These are phyloP conservation scores for Boletus vinaceobasis DNA, from an alignment of 768 basidiomycete genomes.

Conservation along the genomic window DNA sequence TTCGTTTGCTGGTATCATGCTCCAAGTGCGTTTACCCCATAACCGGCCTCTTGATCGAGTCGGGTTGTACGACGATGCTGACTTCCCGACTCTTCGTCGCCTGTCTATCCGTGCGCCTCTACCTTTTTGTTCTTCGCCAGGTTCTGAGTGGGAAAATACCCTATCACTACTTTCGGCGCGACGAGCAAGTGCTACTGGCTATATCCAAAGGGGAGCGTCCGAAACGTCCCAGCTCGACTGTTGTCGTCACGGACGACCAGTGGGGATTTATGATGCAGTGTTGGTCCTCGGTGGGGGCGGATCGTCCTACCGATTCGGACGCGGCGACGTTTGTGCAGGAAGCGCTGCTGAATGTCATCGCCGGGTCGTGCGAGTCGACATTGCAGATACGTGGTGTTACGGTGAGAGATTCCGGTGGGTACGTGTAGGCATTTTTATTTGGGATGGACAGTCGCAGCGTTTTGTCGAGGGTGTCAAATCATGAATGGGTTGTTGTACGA, in stretches of 20 bases:
- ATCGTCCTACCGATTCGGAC: conserved; percentile 32
- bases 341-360: conserved; percentile 10
- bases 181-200: conserved; percentile 17
- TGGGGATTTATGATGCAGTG: conserved; percentile 24
- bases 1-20: conserved; percentile 28
- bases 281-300: conserved; percentile 27
- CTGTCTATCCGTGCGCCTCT: too few relatives aligned
- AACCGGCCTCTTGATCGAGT: too few relatives aligned
- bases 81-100: background rate
- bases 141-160: conserved; percentile 22
- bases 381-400: too few relatives aligned
- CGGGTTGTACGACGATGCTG: too few relatives aligned
- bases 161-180: conserved; percentile 20
- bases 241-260: conserved; percentile 15
- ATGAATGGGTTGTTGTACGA: too few relatives aligned
- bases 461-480: too few relatives aligned
- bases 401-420: too few relatives aligned
- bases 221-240: conserved; percentile 2
- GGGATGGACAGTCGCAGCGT: too few relatives aligned
- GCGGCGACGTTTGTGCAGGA: conserved; percentile 22
- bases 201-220: conserved; percentile 14
- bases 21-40: conserved; percentile 13
- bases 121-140: background rate
- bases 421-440: too few relatives aligned
- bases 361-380: background rate